Evolutionary conservation across 768 basidiomycete genomes (phyloP).

Genomic region (Termitomyces sp.): DNA sequence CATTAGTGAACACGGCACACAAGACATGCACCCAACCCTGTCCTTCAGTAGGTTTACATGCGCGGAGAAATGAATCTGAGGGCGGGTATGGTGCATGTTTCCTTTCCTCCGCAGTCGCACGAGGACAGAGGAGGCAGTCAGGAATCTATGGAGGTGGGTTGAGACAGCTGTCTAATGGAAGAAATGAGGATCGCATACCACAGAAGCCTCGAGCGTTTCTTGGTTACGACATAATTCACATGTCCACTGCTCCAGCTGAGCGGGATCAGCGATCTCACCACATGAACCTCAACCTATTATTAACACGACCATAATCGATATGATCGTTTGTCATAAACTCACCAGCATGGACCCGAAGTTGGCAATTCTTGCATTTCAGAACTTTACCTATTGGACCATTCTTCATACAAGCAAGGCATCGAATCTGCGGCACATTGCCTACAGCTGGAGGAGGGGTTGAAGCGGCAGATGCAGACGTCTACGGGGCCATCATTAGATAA

Average conservation of each 20-base stretch:
- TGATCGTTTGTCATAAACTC: constrained; percentile 15
- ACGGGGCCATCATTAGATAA: constrained; percentile 2
- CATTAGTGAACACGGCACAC: constrained; percentile 85
- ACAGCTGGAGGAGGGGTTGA: constrained; percentile 65
- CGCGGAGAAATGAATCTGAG: constrained; percentile 64
- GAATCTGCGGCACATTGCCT: constrained; percentile 53
- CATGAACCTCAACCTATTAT: constrained; percentile 48
- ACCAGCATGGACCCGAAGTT: constrained; percentile 81
- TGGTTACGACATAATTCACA: constrained; percentile 90
- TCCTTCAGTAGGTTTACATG: constrained; percentile 88
- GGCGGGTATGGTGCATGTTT: constrained; percentile 44
- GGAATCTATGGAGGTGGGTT: constrained; percentile 50
- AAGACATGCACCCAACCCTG: constrained; percentile 91
- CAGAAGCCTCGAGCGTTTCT: constrained; percentile 74
- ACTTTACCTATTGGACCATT: constrained; percentile 75
- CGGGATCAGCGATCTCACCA: constrained; percentile 65
- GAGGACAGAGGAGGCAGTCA: constrained; percentile 86
- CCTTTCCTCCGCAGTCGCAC: constrained; percentile 45
- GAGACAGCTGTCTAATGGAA: constrained; percentile 3
- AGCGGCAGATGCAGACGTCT: constrained; percentile 48
- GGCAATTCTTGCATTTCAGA: constrained; percentile 77
- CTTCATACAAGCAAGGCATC: constrained; percentile 74
- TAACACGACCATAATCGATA: background rate
- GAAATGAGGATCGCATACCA: constrained; percentile 44
- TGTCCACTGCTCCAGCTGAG: constrained; percentile 68